Base-by-base conservation (phyloP, 129 eudicot species). In the Apium graveolens region DNA sequence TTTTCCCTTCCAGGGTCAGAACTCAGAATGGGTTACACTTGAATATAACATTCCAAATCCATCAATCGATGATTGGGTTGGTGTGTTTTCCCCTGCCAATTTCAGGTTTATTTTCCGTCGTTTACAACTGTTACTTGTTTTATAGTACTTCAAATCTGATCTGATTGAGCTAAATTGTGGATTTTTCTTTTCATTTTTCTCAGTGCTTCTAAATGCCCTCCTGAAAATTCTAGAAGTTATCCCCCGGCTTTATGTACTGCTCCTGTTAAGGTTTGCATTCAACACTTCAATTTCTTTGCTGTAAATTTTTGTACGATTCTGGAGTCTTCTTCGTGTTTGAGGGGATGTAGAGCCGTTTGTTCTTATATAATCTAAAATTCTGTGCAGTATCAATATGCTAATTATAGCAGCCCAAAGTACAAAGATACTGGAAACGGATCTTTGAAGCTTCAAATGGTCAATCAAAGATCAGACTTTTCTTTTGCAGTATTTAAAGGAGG, bases 31-130 rank as follows among this genome's bases (percentile, higher is more conserved):
- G 96, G 85, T 94, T 75, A 86, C 81, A 26, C 78, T 94, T 37
- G 82, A 91, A 76, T 86, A 84, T 63, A 78, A 78, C 81, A 80
- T 72, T 77, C 80, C 89, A 63, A 91, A 85, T 29, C 98, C 97
- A 9, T 87, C 92, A 16, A 76, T 51, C 73, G 88, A 91, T 80
- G 98, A 94, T 77, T 94, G 98, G 98, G 86, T 94, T 82, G 97
- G 97, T 42, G 98, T 94, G 49, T 94, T 94, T 85, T 91, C 97
- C 76, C 98, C 98, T 35, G 96, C 96, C 76, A 90, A 88, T 85
- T 91, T 91, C 91, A 94, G 96, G 98, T 91, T 60, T 45, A 11
- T 17, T 18, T 18, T 21, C 44, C 24, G 49, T 79, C 32, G 38
- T 12, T 4, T 31, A 27, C n/a, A n/a, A n/a, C 72, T 66, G 7